A percentile compares a stretch with the other conserved stretches of the same genome.
Conservation (phyloP, 139 green algal species). For the Diplosphaera chodatii region DNA sequence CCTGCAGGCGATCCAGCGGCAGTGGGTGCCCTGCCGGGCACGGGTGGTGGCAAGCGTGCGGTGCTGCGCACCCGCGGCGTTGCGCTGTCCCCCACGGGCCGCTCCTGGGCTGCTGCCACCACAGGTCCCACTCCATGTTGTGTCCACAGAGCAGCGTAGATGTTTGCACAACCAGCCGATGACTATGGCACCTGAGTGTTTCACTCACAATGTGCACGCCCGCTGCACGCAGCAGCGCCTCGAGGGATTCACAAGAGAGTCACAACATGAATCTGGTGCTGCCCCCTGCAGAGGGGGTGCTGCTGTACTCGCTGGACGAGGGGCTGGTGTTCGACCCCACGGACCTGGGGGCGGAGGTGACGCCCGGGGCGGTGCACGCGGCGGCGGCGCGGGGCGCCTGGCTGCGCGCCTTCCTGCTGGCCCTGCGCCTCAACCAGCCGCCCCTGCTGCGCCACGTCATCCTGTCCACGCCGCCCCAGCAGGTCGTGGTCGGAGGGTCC, state of each 20-base stretch:
- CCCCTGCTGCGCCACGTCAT: constrained; percentile 53
- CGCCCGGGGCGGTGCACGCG: constrained; percentile 52
- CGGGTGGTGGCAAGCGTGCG: constrained; percentile 21
- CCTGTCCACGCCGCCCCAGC: constrained; percentile 31
- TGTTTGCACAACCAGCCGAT: too few species aligned
- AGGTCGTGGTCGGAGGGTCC: too few species aligned
- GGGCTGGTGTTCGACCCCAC: constrained; percentile 87
- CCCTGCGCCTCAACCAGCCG: constrained; percentile 69
- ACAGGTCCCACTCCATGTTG: constrained; percentile 42
- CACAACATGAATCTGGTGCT: neutral
- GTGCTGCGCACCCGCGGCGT: constrained; percentile 52
- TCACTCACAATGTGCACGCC: too few species aligned
- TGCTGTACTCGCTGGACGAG: constrained; percentile 83
- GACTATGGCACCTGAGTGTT: too few species aligned
- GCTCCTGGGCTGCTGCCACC: constrained; percentile 79
- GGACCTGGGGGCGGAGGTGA: constrained; percentile 87
- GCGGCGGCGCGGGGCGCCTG: constrained; percentile 16
- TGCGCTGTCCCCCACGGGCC: constrained; percentile 76
- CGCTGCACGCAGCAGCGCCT: too few species aligned
- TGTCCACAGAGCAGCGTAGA: too few species aligned
- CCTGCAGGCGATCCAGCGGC: constrained; percentile 19
- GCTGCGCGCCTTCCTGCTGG: constrained; percentile 69
- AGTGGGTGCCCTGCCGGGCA: constrained; percentile 30
- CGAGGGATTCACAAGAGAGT: too few species aligned
- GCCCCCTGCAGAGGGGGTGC: constrained; percentile 45